A percentile compares a stretch with the other conserved stretches of the same genome.
Conservation (phyloP, 2,329 filamentous ascomycete genomes). For the Epichloe aotearoae region DNA sequence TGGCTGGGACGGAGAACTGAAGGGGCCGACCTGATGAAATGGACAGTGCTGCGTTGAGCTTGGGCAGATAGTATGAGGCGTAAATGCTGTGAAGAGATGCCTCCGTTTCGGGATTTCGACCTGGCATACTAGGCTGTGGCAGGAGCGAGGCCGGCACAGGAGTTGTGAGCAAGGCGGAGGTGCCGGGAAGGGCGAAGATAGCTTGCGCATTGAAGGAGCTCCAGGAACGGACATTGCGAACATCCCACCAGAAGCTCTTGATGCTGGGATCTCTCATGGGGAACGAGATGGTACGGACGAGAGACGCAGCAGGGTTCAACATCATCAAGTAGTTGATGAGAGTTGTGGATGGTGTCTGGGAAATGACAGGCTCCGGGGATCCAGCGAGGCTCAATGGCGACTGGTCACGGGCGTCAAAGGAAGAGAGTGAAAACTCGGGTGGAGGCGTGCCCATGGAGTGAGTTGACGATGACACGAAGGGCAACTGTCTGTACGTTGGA, state of each 20-base stretch:
- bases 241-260: conserved; percentile 92
- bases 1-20: conserved; percentile 31
- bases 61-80: conserved; percentile 66
- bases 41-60: conserved; percentile 72
- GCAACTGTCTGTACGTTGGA: conserved; percentile 71
- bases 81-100: conserved; percentile 62
- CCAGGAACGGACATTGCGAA: conserved; percentile 79
- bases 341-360: conserved; percentile 42
- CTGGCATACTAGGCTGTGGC: conserved; percentile 40
- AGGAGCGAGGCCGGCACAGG: conserved; percentile 50
- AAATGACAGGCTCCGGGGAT: conserved; percentile 26
- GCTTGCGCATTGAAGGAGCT: conserved; percentile 60
- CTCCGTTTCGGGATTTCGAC: conserved; percentile 66
- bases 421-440: conserved; percentile 30
- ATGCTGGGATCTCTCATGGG: conserved; percentile 51
- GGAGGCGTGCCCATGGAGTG: conserved; percentile 7
- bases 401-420: conserved; percentile 32
- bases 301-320: conserved; percentile 66
- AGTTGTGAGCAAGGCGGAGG: conserved; percentile 59
- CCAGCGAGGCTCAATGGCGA: conserved; percentile 29
- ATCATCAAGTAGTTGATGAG: conserved; percentile 66
- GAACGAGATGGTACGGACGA: conserved; percentile 69
- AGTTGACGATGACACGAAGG: conserved; percentile 23
- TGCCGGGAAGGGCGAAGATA: conserved; percentile 59
- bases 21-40: conserved; percentile 58